These are phyloP conservation scores for Stentor coeruleus DNA, from an alignment of 73 alveolate species.

Conservation along the genomic window DNA sequence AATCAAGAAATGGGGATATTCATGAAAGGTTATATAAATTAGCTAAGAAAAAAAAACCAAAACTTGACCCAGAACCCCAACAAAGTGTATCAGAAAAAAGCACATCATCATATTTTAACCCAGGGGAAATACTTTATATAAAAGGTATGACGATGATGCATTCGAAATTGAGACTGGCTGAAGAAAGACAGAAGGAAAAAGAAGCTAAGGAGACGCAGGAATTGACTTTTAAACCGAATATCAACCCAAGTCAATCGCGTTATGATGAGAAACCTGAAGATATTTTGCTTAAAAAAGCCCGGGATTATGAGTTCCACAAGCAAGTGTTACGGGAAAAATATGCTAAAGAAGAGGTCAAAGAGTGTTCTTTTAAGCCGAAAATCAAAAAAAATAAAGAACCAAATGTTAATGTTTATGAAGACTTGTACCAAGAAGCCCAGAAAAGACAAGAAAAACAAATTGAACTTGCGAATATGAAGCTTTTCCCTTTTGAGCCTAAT, in stretches of 20 bases:
- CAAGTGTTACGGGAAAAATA: background rate
- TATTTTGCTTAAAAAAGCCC: background rate
- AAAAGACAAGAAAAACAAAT: background rate
- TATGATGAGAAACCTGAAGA: slow-evolving; percentile 3
- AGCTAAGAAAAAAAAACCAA: background rate
- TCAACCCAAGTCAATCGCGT: background rate
- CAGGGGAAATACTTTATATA: slow-evolving; percentile 15
- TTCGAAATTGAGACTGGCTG: background rate
- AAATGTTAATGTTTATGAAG: background rate
- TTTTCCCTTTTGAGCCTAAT: slow-evolving; percentile 9
- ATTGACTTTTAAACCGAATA: background rate
- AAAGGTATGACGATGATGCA: background rate
- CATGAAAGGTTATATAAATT: background rate
- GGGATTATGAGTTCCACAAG: slow-evolving; percentile 6
- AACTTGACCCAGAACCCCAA: background rate
- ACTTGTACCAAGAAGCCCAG: background rate
- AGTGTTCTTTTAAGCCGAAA: background rate
- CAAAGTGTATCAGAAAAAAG: background rate
- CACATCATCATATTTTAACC: background rate
- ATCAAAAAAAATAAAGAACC: background rate
- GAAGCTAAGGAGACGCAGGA: background rate
- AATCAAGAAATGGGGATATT: background rate
- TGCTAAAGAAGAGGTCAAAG: background rate
- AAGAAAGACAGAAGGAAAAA: background rate
- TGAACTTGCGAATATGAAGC: background rate